Percentiles rank a stretch among this genome's conserved stretches.
Evolutionary conservation across 208 protist genomes (phyloP).

Genomic region (Leishmania arabica): DNA sequence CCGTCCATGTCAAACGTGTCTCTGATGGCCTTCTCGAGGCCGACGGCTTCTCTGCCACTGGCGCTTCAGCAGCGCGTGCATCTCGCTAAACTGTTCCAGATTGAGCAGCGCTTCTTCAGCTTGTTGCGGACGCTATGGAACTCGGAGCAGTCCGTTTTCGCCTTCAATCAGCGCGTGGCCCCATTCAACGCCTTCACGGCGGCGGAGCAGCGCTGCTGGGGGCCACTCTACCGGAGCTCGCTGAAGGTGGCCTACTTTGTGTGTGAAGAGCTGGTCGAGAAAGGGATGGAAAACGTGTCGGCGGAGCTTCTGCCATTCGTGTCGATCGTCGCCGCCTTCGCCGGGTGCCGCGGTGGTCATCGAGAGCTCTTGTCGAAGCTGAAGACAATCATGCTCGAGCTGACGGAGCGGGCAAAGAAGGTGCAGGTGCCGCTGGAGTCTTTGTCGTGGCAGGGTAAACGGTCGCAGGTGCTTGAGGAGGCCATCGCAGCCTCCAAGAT

Average conservation of each 20-base stretch:
- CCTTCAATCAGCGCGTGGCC: slow-evolving; percentile 63
- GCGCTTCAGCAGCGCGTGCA: slow-evolving; percentile 31
- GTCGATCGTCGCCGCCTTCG: slow-evolving; percentile 59
- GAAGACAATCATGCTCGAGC: slow-evolving; percentile 56
- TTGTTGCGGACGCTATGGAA: slow-evolving; percentile 28
- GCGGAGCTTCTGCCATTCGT: slow-evolving; percentile 58
- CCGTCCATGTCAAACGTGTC: background rate
- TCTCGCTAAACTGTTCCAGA: slow-evolving; percentile 6
- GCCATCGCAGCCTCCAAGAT: slow-evolving; percentile 25
- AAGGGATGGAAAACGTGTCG: slow-evolving; percentile 53
- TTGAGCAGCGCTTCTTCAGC: slow-evolving; percentile 21
- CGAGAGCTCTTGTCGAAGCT: slow-evolving; percentile 69
- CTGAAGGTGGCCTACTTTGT: slow-evolving; percentile 71
- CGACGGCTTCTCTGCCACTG: slow-evolving; percentile 6
- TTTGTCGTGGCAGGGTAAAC: slow-evolving; percentile 26
- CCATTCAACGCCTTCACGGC: slow-evolving; percentile 53
- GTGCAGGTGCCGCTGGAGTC: slow-evolving; percentile 61
- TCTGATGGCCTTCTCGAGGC: background rate
- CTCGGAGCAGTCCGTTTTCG: slow-evolving; percentile 46
- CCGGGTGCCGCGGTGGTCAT: slow-evolving; percentile 73
- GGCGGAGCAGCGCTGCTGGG: slow-evolving; percentile 56
- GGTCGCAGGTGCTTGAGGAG: slow-evolving; percentile 38
- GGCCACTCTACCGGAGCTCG: slow-evolving; percentile 60
- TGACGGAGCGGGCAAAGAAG: slow-evolving; percentile 71
- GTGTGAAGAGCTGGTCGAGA: slow-evolving; percentile 54